Conservation (phyloP, 441 rosid species). For the Populus hybrid region DNA sequence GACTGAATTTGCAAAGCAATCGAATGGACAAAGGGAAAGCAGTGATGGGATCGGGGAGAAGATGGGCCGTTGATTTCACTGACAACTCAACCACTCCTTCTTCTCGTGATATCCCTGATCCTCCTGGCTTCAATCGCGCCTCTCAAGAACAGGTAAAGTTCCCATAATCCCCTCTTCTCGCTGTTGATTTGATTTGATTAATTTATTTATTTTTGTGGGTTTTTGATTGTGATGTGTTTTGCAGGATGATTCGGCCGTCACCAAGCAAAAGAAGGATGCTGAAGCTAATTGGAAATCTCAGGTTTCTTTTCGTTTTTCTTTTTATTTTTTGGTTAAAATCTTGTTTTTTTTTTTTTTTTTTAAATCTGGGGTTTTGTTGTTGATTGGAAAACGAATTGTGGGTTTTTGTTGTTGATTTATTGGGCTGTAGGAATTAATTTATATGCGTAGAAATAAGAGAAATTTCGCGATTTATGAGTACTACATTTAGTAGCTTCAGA, state of each 20-base stretch:
- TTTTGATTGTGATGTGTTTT: neutral
- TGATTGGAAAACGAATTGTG: neutral
- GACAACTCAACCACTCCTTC: conserved; percentile 73
- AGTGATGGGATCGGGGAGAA: conserved; percentile 84
- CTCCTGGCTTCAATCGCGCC: conserved; percentile 85
- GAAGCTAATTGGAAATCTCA: conserved; percentile 96
- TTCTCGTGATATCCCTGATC: conserved; percentile 87
- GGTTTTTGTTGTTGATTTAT: neutral
- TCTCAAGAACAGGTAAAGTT: conserved; percentile 69
- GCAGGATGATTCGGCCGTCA: conserved; percentile 77
- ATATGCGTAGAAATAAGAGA: too few relatives aligned
- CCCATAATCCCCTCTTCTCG: neutral
- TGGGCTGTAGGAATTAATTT: too few relatives aligned
- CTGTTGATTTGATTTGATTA: neutral
- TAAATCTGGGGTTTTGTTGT: neutral
- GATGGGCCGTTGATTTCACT: conserved; percentile 96
- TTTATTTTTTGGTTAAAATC: too few relatives aligned
- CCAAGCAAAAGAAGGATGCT: conserved; percentile 94
- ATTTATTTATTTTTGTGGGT: neutral
- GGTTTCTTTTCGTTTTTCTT: conserved; percentile 30
- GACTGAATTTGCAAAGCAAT: neutral
- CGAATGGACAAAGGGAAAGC: conserved; percentile 92
- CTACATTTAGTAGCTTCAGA: too few relatives aligned
- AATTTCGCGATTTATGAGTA: too few relatives aligned
- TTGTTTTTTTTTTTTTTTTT: too few relatives aligned